Conservation (phyloP, 306 rosid genomes). For the Crotalaria pallida region DNA sequence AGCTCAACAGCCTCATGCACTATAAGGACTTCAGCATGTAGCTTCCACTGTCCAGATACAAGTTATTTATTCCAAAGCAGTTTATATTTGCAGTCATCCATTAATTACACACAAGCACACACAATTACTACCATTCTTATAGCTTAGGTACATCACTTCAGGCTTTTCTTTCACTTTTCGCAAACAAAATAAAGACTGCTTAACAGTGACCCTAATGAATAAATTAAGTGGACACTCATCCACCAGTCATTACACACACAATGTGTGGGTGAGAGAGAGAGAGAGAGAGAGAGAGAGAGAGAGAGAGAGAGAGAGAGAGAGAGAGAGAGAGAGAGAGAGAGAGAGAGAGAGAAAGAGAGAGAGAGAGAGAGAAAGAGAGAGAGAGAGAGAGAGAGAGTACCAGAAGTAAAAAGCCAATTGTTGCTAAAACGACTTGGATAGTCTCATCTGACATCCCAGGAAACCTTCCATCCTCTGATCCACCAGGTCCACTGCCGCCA, state of each 20-base stretch:
- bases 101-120: neutral
- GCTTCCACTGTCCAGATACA: neutral
- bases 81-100: neutral
- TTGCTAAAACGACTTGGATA: slow-evolving; percentile 65
- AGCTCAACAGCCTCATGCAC: neutral
- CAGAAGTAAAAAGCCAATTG: slow-evolving; percentile 60
- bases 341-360: neutral
- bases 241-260: no score
- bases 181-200: neutral
- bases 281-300: neutral
- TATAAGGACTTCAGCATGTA: neutral
- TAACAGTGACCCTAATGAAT: neutral
- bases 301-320: neutral
- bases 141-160: neutral
- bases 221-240: neutral
- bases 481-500: slow-evolving; percentile 38
- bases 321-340: neutral
- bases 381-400: slow-evolving; percentile 34
- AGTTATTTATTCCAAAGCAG: neutral
- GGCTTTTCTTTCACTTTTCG: slow-evolving; percentile 6
- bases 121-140: neutral
- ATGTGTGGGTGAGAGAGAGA: no score
- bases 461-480: slow-evolving; percentile 49
- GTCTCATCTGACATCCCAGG: slow-evolving; percentile 56
- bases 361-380: neutral